phyloP scores from a whole-genome alignment of 805 yeast species.

The Starmerella powellii region DNA sequence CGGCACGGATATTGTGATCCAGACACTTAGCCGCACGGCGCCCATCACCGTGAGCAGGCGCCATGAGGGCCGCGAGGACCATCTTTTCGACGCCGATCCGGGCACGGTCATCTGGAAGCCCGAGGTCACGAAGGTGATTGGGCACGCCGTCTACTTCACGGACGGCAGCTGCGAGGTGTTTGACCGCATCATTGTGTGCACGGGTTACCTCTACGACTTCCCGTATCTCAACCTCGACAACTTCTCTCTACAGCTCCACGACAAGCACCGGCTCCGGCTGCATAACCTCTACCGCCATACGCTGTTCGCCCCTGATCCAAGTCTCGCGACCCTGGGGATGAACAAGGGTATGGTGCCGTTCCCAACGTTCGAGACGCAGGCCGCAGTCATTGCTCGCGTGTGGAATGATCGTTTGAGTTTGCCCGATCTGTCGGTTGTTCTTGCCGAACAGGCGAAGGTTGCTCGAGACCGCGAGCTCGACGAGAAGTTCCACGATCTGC shows the following conservation, averaged over 20 bases:
- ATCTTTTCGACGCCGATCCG: constrained; percentile 26
- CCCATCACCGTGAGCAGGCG: constrained; percentile 40
- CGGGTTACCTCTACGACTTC: constrained; percentile 58
- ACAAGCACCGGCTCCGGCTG: constrained; percentile 37
- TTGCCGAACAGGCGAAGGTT: constrained; percentile 32
- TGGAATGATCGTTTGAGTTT: constrained; percentile 44
- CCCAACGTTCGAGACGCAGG: constrained; percentile 42
- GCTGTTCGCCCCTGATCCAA: constrained; percentile 46
- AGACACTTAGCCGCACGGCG: constrained; percentile 37
- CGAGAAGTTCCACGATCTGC: constrained; percentile 41
- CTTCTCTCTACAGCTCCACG: constrained; percentile 9
- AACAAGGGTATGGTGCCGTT: constrained; percentile 26
- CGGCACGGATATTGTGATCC: constrained; percentile 61
- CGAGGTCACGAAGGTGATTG: constrained; percentile 26
- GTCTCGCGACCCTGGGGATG: constrained; percentile 51
- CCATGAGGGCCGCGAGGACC: constrained; percentile 32
- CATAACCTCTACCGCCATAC: constrained; percentile 49
- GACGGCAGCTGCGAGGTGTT: constrained; percentile 40
- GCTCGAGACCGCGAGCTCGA: constrained; percentile 37
- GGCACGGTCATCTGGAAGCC: constrained; percentile 31
- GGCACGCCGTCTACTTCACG: constrained; percentile 34
- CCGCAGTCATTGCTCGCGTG: constrained; percentile 49
- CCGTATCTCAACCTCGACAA: constrained; percentile 39
- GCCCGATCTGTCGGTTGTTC: constrained; percentile 39
- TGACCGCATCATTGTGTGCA: constrained; percentile 53